Percentiles rank a stretch among this genome's conserved stretches.
phyloP scores from a whole-genome alignment of 371 early-diverging fungal genomes.

The Apophysomyces trapeziformis region DNA sequence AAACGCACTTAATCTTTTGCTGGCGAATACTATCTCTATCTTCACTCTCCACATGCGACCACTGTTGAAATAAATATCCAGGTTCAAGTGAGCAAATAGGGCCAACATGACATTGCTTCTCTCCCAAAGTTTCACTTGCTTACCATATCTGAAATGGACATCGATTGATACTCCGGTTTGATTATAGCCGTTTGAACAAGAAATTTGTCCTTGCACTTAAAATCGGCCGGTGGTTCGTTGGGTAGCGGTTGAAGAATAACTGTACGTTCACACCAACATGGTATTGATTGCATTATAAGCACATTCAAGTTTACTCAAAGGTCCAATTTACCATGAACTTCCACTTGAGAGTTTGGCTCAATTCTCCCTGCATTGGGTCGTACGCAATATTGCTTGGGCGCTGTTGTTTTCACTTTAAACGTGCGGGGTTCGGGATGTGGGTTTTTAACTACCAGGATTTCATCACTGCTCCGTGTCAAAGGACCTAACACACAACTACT shows the following conservation, averaged over 20 bases:
- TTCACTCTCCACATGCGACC: conserved; percentile 10
- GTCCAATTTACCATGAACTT: conserved; percentile 69
- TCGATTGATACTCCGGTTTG: conserved; percentile 47
- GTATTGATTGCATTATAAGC: not conserved
- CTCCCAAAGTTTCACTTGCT: not conserved
- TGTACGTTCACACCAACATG: conserved; percentile 13
- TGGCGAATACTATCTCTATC: conserved; percentile 2
- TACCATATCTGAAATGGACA: conserved; percentile 7
- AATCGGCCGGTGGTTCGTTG: conserved; percentile 64
- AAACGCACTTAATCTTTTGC: conserved; percentile 14
- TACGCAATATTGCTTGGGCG: conserved; percentile 97
- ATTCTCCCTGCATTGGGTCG: conserved; percentile 94
- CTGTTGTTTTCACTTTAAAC: conserved; percentile 98
- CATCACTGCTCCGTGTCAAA: conserved; percentile 68
- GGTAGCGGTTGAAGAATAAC: conserved; percentile 71
- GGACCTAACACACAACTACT: conserved; percentile 61
- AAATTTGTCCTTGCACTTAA: conserved; percentile 80
- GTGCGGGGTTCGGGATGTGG: conserved; percentile 69
- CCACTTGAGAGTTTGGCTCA: conserved; percentile 70
- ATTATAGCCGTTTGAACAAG: conserved; percentile 80
- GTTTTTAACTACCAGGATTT: conserved; percentile 73
- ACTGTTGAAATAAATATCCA: not conserved
- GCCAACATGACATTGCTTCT: not conserved
- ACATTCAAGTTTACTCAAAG: too few relatives aligned
- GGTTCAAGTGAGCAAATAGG: not conserved